Base-by-base conservation (phyloP, 345 rosid species). In the Pistacia atlantica region DNA sequence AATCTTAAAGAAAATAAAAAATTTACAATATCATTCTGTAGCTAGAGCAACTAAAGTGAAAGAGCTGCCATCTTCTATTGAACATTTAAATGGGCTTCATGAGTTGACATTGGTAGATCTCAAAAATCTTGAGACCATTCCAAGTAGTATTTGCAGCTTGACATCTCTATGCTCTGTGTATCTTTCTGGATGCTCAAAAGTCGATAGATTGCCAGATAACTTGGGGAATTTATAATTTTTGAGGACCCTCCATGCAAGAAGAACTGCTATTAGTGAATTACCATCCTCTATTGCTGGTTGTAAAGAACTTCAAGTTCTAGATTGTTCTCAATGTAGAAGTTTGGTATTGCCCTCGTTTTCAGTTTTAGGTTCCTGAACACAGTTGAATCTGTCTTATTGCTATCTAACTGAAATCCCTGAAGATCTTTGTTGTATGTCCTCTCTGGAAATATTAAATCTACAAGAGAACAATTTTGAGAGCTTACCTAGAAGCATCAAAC, bases 21-120 rank as follows among this genome's bases (percentile, higher is more conserved):
- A 8, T 18, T 9, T 78, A 35, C 8, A 5, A 3, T 0, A 28
- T 0, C 22, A 45, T 28, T 11, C 11, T 33, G 11, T 80, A 13
- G 20, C 2, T 20, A 28, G 49, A 17, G 64, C 83, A 16, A 10
- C 16, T 12, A 25, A 14, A n/a, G 17, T 80, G 12, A 54, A 46
- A 20, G 62, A 72, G 38, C 22, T 46, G 0, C 78, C 77, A 11
- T 16, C 20, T 11, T 61, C 75, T 8, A 56, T 77, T 42, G 78
- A 59, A 31, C 11, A 42, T 37, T 17, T 73, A 1, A 48, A 7
- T 11, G 4, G 31, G 14, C 73, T 80, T 38, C 0, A 0, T 8
- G n/a, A 0, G 0, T 49, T 80, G 48, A 0, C 1, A 6, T 16
- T 80, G 33, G 6, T 1, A 1, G 8, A 51, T 12, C 49, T 72